phyloP scores from a whole-genome alignment of 768 basidiomycete species.

The Kondoa subrosea region DNA sequence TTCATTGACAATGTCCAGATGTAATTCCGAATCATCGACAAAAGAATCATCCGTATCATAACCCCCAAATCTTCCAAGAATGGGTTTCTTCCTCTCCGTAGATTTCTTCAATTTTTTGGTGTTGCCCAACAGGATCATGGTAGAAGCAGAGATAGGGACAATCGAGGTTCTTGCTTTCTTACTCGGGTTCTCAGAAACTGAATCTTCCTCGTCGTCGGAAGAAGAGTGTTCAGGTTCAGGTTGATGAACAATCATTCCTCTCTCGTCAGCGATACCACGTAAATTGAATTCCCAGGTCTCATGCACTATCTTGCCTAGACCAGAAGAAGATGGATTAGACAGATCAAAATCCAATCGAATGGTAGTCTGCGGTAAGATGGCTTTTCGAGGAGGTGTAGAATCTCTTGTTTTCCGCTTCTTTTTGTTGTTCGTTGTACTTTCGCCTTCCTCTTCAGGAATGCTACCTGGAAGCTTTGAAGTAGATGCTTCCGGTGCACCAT shows the following conservation, averaged over 20 bases:
- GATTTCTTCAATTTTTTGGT: background rate
- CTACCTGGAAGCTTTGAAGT: background rate
- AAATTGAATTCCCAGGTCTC: slow-evolving; percentile 12
- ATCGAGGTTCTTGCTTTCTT: slow-evolving; percentile 4
- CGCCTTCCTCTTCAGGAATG: background rate
- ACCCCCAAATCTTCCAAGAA: slow-evolving; percentile 42
- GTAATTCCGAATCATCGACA: slow-evolving; percentile 92
- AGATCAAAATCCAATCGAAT: slow-evolving; percentile 14
- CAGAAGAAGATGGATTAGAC: background rate
- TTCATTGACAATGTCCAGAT: slow-evolving; percentile 66
- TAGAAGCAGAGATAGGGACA: background rate
- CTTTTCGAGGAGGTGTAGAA: background rate
- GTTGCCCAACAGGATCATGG: background rate
- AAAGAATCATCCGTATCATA: slow-evolving; percentile 87
- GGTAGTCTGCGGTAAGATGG: slow-evolving; percentile 9
- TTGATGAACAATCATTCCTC: slow-evolving; percentile 8
- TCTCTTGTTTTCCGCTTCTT: background rate
- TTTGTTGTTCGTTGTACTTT: background rate
- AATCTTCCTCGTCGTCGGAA: slow-evolving; percentile 1
- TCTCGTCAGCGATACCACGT: slow-evolving; percentile 2
- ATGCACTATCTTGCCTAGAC: slow-evolving; percentile 3
- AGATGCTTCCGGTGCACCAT: background rate
- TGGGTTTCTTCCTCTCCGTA: slow-evolving; percentile 9
- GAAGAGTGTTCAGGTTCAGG: slow-evolving; percentile 4
- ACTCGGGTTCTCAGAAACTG: slow-evolving; percentile 3